Base-by-base conservation (phyloP, 1,284 basidiomycete genomes). In the Melampsora americana region DNA sequence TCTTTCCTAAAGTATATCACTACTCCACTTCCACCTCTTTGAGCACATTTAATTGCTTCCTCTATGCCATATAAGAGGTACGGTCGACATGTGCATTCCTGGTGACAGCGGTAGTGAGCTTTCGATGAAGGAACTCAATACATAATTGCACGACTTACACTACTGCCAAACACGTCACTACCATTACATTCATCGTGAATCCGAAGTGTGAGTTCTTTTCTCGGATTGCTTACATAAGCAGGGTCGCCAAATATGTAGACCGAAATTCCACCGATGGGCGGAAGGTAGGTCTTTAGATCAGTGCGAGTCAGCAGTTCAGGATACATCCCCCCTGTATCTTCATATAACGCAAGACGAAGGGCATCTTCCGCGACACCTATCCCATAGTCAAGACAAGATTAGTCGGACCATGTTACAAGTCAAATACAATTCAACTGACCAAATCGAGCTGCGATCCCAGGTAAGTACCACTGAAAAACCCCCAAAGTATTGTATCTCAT, bases 1-100 rank as follows among this genome's bases (percentile, higher is more conserved):
- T 95, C 93, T 83, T 96, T 95, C 78, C 93, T 87, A 87, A 96
- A 95, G 84, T 98, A 98, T 30, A 95, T 89, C 30, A 96, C 90
- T 48, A 94, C 87, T 32, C 95, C 95, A 23, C 95, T 92, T 28
- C 95, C 95, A 2, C 92, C 93, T 5, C 89, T 86, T 82, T 98
- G 95, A 1, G 90, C 91, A 62, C 86, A 87, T 71, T 90, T 90
- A 81, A 96, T 90, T 78, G 92, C 94, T 82, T 98, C 95, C 82
- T 93, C 90, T 79, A 98, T 95, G 4, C 95, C 94, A 80, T 92
- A 97, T 53, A 90, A 88, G 67, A 97, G 87, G 83, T 97, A 95
- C 0, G 92, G 94, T 81, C 62, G 56, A 53, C 64, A 73, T 48
- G 67, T 48, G 16, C 77, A 76, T 20, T 53, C 48, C 44, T 74